These are phyloP conservation scores for Neurospora sp. DNA, from an alignment of 495 filamentous ascomycete species.

Conservation along the genomic window DNA sequence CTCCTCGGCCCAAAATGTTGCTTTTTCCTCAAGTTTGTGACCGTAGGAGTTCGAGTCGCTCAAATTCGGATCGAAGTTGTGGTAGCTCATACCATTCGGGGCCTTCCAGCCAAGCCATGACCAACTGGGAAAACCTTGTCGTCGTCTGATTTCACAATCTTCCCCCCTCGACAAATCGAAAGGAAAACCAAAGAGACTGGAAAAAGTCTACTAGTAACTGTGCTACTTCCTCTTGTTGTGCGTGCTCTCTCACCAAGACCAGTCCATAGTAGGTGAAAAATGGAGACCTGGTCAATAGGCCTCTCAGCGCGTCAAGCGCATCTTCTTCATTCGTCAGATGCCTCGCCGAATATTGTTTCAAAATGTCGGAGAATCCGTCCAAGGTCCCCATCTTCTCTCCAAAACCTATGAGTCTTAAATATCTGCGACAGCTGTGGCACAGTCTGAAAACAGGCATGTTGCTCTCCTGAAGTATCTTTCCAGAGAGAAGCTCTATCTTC, in stretches of 20 bases:
- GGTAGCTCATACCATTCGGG: neutral
- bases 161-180: neutral
- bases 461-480: too few species aligned
- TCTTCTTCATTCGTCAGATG: neutral
- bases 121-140: neutral
- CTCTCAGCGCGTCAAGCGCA: neutral
- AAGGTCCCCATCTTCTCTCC: neutral
- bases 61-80: neutral
- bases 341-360: neutral
- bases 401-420: neutral
- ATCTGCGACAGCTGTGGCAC: neutral
- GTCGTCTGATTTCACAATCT: neutral
- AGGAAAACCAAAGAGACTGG: neutral
- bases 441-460: too few species aligned
- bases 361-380: neutral
- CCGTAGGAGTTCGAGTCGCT: neutral
- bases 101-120: neutral
- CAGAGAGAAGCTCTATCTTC: constrained; percentile 1
- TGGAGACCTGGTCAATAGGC: neutral
- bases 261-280: neutral
- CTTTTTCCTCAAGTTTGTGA: neutral
- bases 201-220: neutral
- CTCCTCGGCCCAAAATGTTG: neutral
- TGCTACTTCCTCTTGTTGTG: neutral
- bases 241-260: neutral